Base-by-base conservation (phyloP, 2,329 filamentous ascomycete species). In the Cladosporium sp. region DNA sequence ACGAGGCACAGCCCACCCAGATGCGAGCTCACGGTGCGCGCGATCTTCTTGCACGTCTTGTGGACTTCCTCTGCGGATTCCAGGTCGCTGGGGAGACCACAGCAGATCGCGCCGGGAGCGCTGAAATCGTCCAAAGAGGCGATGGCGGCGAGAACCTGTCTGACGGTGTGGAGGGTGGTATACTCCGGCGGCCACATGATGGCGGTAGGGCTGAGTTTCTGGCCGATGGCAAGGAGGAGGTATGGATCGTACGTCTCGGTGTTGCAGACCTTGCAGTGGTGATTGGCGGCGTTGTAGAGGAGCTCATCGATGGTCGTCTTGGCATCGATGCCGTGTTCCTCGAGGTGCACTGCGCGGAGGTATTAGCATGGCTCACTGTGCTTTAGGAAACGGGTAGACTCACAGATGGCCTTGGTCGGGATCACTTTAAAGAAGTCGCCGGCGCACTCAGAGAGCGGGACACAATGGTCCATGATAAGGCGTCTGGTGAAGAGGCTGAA, bases 21-120 rank as follows among this genome's bases (percentile, higher is more conserved):
- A 1, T 5, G 1, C 39, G 4, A 1, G n/a, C 10, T 46, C 39
- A 13, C 39, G 7, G 1, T 1, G 8, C 3, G 2, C 2, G n/a
- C 7, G 39, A 13, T 5, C 3, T 11, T 13, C 10, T 46, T 21
- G 39, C 39, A 46, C 11, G 8, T 2, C 39, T 2, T 21, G n/a
- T 23, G 39, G 39, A 46, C 39, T 21, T 11, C 39, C n/a, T 46
- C 39, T 1, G n/a, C 39, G 39, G 39, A 21, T 18, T 4, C 2
- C 6, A 18, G n/a, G 18, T 43, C 18, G 7, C 14, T 21, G 18
- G 39, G 0, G 7, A 21, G 18, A 7, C 14, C 39, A 1, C 5
- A 8, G 39, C 39, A 43, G 18, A 43, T 43, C 39, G 5, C n/a
- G n/a, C 18, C 11, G 39, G 18, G 8, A 18, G 2, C 39, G n/a